Base-by-base conservation (phyloP, 2,329 filamentous ascomycete genomes). In the Trichoderma afroharzianum region DNA sequence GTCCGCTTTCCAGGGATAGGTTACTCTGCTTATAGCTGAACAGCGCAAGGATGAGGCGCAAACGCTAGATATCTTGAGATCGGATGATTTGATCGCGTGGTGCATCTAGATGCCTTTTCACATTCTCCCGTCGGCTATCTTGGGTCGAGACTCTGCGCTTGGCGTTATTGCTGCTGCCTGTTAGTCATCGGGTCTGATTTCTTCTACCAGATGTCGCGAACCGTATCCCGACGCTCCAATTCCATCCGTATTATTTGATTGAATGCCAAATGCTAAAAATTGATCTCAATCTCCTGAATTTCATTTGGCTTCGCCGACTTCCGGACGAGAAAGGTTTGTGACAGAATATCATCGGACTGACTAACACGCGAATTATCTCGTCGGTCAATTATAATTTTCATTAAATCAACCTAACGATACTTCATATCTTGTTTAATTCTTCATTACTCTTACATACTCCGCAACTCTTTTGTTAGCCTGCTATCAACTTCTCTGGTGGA, bases 61-160 rank as follows among this genome's bases (percentile, higher is more conserved):
- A 53, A 69, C 28, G 21, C 39, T 53, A 36, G 43, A 53, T 53
- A 62, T 53, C 30, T 50, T 30, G 14, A 68, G 57, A 69, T 62
- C 43, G 57, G 39, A 24, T 62, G 57, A 21, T 53, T 39, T 30
- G 57, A 62, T 62, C 67, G 18, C 57, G 67, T 53, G 39, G 55
- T 33, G 30, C 26, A 53, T 61, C 28, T 36, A 5, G n/a, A 9
- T 33, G 36, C 21, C 6, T 4, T 28, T 26, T 50, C 28, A 21
- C n/a, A 62, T 30, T 69, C 28, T 62, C 57, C 67, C 67, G 67
- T 69, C 67, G 67, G 67, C 39, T 69, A 62, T 69, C 67, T 53
- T 21, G 18, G 26, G 30, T 43, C 28, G n/a, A 28, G 57, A 68
- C 55, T 33, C 33, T 26, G 8, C 12, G 36, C 66, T 58, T n/a